Percentiles rank a stretch among this genome's conserved stretches.
Conservation (phyloP, 2,329 filamentous ascomycete genomes). For the Drechslerella coelobrocha region DNA sequence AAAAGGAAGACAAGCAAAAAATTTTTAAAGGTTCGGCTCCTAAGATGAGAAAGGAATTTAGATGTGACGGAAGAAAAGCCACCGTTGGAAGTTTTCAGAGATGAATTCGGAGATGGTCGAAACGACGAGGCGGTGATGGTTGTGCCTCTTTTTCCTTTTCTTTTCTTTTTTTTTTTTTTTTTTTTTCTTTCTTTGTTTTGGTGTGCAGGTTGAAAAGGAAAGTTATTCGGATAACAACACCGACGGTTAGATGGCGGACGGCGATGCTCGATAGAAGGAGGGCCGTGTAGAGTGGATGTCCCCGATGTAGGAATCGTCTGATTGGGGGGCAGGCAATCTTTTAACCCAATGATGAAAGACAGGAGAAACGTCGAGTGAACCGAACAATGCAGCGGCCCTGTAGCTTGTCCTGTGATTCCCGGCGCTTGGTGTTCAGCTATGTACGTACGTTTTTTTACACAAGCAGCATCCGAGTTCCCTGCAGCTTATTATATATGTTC, state of each 20-base stretch:
- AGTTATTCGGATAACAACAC: slow-evolving; percentile 45
- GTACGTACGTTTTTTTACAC: background rate
- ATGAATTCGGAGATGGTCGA: slow-evolving; percentile 39
- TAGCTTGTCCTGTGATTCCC: slow-evolving; percentile 31
- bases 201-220: slow-evolving; percentile 23
- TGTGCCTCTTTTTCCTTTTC: no score
- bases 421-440: slow-evolving; percentile 31
- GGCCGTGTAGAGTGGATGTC: slow-evolving; percentile 15
- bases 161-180: no score
- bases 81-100: slow-evolving; percentile 2
- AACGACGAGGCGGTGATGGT: no score
- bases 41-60: slow-evolving; percentile 13
- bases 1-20: slow-evolving; percentile 11
- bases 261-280: slow-evolving; percentile 9
- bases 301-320: slow-evolving; percentile 21
- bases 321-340: slow-evolving; percentile 15
- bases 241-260: slow-evolving; percentile 13
- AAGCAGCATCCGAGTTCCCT: slow-evolving; percentile 13
- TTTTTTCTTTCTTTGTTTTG: slow-evolving; percentile 7
- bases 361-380: slow-evolving; percentile 19
- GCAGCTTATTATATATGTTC: slow-evolving; percentile 26
- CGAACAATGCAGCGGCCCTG: slow-evolving; percentile 46
- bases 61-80: slow-evolving; percentile 1
- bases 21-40: background rate
- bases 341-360: slow-evolving; percentile 14